A percentile compares a stretch with the other conserved stretches of the same genome.
These are phyloP conservation scores for Phycomyces nitens DNA, from an alignment of 192 early-diverging fungal genomes.

Conservation along the genomic window DNA sequence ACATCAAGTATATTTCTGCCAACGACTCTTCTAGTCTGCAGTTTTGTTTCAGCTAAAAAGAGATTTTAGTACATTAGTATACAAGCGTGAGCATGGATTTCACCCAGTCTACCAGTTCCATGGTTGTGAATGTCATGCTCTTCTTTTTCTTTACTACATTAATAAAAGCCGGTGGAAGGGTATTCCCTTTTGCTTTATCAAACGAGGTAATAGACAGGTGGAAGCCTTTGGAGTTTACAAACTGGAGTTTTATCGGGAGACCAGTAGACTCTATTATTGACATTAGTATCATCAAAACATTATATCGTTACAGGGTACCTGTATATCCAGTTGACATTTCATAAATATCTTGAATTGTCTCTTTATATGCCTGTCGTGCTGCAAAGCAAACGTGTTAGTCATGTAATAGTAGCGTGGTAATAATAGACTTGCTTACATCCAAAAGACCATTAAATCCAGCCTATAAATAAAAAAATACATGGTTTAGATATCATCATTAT, in stretches of 20 bases:
- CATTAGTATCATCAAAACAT: no score
- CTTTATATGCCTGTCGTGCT: conserved; percentile 77
- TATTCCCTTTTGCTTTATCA: conserved; percentile 37
- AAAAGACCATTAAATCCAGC: conserved; percentile 79
- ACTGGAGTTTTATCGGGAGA: conserved; percentile 65
- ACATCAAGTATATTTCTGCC: conserved; percentile 78
- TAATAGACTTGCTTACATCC: conserved; percentile 64
- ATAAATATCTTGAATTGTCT: conserved; percentile 68
- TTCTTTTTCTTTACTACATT: conserved; percentile 68
- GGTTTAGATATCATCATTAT: not conserved
- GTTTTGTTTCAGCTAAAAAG: conserved; percentile 67
- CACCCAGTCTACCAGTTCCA: conserved; percentile 61
- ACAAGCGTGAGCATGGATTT: not conserved
- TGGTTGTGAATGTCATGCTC: conserved; percentile 63
- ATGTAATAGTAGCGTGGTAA: not conserved
- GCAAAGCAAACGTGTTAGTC: not conserved
- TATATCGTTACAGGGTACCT: conserved; percentile 32
- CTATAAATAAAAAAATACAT: conserved; percentile 19
- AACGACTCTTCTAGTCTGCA: conserved; percentile 77
- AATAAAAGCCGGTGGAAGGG: conserved; percentile 66
- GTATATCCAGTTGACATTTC: conserved; percentile 51
- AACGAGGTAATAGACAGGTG: conserved; percentile 41
- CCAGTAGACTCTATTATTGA: conserved; percentile 43
- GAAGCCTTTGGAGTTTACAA: conserved; percentile 59
- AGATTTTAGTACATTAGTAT: not conserved